phyloP scores from a whole-genome alignment of 208 protist species.

The Acanthamoeba lenticulata region DNA sequence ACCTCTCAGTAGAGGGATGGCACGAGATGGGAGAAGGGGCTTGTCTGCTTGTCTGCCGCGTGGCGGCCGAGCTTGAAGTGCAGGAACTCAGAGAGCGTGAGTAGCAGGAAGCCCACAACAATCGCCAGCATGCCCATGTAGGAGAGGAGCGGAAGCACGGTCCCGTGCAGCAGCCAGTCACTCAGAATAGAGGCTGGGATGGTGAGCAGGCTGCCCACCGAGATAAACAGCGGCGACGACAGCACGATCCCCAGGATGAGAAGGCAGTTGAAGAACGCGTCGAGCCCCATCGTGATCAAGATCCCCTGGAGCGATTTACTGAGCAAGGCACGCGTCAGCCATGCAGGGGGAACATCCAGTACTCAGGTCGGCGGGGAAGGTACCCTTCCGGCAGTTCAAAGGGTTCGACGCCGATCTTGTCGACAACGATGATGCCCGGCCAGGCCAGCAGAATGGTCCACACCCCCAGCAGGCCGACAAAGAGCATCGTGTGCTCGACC shows the following conservation, averaged over 20 bases:
- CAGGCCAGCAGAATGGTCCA: constrained; percentile 38
- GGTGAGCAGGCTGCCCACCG: constrained; percentile 27
- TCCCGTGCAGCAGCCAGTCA: not conserved
- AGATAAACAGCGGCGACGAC: constrained; percentile 35
- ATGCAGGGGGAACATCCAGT: not conserved
- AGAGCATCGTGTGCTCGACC: constrained; percentile 39
- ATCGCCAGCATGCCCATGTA: constrained; percentile 28
- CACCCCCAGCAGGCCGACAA: constrained; percentile 38
- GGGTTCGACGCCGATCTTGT: not conserved
- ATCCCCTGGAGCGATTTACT: not conserved
- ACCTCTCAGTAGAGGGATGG: not conserved
- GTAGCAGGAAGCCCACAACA: not conserved
- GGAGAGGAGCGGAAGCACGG: not conserved
- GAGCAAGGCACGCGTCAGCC: not conserved
- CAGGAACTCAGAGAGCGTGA: not conserved
- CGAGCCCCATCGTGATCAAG: constrained; percentile 2
- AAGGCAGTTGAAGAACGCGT: not conserved
- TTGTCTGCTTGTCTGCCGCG: not conserved
- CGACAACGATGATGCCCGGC: constrained; percentile 21
- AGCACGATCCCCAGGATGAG: constrained; percentile 55
- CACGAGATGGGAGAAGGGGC: not conserved
- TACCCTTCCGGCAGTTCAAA: not conserved
- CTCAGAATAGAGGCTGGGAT: constrained; percentile 23
- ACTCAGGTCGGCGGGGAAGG: not conserved
- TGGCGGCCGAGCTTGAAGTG: not conserved